Base-by-base conservation (phyloP, 306 rosid genomes). In the Phaseolus lunatus region DNA sequence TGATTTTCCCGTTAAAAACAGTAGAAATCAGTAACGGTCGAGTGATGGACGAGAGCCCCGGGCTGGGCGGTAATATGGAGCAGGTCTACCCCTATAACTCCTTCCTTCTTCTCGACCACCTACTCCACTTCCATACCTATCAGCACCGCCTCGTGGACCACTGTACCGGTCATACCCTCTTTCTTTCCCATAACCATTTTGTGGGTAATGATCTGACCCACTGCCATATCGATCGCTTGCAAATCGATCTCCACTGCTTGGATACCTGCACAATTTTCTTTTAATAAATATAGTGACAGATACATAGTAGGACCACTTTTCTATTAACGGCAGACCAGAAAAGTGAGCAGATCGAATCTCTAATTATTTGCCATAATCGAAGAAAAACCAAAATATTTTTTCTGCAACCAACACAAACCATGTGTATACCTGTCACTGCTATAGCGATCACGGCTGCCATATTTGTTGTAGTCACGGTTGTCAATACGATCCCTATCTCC, bases 401-500 rank as follows among this genome's bases (percentile, higher is more conserved):
- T 70, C 56, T 12, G 35, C 43, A 61, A 41, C 15, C 27, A 61
- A 7, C 56, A n/a, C 37, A 24, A 11, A 54, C 29, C 26, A 24
- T 11, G 11, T 26, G n/a, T 6, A 54, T 88, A 92, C 99, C 98
- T 92, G 89, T 96, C 97, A 76, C 86, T 84, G 9, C 82, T 58
- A 84, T 85, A 86, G 80, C 97, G 96, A 81, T 89, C 97, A 14
- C 94, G 96, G 78, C 85, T 79, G 22, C 93, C 91, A 82, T 92
- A 92, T 78, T 92, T 95, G 90, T 92, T 95, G 90, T 85, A 82
- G 56, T 96, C 99, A 14, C 94, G 88, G 83, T 76, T 82, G 70
- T 96, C 98, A 76, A 89, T 78, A 29, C 89, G 96, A 64, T 91
- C 97, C 89, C 89, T 87, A 23, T 92, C 96, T 59, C 92, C 96